These are phyloP conservation scores for Pelargonium myrrhifolium DNA, from an alignment of 441 rosid genomes.

Conservation along the genomic window DNA sequence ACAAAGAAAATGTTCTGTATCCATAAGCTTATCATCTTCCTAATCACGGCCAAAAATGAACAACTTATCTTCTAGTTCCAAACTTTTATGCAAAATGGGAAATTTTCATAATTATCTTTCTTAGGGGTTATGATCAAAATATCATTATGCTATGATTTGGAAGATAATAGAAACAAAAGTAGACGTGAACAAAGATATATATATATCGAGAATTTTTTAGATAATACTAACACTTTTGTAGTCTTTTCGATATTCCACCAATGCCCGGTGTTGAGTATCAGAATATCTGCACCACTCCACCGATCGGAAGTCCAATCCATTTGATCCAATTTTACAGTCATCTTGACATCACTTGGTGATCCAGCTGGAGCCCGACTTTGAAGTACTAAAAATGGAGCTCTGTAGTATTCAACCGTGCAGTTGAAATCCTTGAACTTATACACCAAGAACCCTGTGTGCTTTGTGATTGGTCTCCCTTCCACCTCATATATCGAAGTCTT, in stretches of 20 bases:
- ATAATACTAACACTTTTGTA: conserved; percentile 37
- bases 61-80: neutral
- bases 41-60: too few species aligned
- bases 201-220: too few species aligned
- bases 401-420: conserved; percentile 81
- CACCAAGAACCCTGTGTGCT: conserved; percentile 70
- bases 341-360: conserved; percentile 43
- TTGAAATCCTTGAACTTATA: conserved; percentile 71
- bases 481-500: conserved; percentile 60
- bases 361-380: conserved; percentile 59
- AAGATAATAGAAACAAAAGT: neutral
- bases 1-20: too few species aligned
- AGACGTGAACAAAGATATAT: neutral
- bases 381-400: conserved; percentile 68
- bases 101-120: neutral
- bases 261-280: conserved; percentile 69
- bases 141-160: neutral
- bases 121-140: neutral
- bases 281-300: conserved; percentile 65
- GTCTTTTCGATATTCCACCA: conserved; percentile 85
- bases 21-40: too few species aligned
- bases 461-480: conserved; percentile 73
- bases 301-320: conserved; percentile 48
- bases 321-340: conserved; percentile 52
- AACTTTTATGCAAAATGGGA: neutral